Percentiles rank a stretch among this genome's conserved stretches.
phyloP scores from a whole-genome alignment of 371 early-diverging fungal species.

The Haplosporangium sp. region DNA sequence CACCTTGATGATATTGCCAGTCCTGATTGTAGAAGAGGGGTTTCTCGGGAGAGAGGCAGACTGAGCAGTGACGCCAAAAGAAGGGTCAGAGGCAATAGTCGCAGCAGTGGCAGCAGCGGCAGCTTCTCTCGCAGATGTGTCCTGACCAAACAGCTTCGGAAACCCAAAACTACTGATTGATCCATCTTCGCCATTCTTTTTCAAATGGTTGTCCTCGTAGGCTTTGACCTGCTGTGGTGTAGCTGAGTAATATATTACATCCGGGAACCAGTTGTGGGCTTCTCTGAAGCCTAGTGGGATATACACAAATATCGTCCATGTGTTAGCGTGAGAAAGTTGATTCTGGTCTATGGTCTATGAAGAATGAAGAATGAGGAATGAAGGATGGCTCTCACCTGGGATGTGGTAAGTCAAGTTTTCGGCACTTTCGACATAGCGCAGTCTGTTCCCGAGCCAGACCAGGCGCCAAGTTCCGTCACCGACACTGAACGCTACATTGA shows the following conservation, averaged over 20 bases:
- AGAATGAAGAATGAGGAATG: too few species aligned
- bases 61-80: too few species aligned
- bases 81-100: too few species aligned
- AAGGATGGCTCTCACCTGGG: background rate
- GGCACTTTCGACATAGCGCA: background rate
- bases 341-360: too few species aligned
- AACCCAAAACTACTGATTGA: too few species aligned
- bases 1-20: too few species aligned
- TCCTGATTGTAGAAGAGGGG: too few species aligned
- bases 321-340: background rate
- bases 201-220: background rate
- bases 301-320: background rate
- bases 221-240: background rate
- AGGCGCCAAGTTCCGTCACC: background rate
- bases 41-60: too few species aligned
- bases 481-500: slow-evolving; percentile 2
- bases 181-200: background rate
- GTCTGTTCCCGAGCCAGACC: background rate
- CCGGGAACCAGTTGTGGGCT: background rate
- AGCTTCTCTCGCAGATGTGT: too few species aligned
- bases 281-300: background rate
- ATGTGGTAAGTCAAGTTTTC: background rate
- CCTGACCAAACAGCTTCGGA: too few species aligned
- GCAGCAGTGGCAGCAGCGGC: too few species aligned
- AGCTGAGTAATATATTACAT: background rate